Evolutionary conservation across 2,329 filamentous ascomycete species (phyloP), one percentile per base, ranked within the genome.

Genomic region (Fusarium sp.): DNA sequence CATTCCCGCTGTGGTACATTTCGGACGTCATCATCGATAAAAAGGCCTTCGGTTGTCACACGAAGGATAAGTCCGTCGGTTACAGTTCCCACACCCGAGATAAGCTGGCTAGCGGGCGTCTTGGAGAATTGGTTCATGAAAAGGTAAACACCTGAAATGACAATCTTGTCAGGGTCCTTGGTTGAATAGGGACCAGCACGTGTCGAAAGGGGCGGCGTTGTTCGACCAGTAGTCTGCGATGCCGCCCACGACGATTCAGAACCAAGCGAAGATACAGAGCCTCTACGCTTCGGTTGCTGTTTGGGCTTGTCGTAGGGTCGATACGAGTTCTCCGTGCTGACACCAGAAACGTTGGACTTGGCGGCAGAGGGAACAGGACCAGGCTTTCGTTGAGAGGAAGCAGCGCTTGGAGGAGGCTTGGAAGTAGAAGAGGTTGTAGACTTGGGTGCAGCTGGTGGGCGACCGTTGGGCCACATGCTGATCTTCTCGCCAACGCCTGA

Each of bases 11-110:
- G 94, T n/a, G 94, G 91, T 21, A 98, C 94, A 69, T 91, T 91
- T 48, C 95, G 91, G 58, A 98, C 89, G 80, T 98, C 96, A 81
- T 99, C 96, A 80, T 99, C 96, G 79, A 99, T 96, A 83, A 98
- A 98, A 60, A 98, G 87, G 23, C 96, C 96, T 81, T 97, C 95
- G 4, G 94, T 97, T 16, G 94, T 95, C 78, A 98, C 96, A 57
- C 93, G 93, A 69, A 99, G 87, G 69, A 98, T 93, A 49, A 99
- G 86, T 2, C 96, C 96, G 79, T 99, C 95, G 5, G 95, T 97
- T 37, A 98, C 94, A 51, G 92, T 88, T 23, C 92, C 93, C 55
- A 93, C 85, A n/a, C 93, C 94, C 1, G 94, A 94, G 39, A 97
- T 88, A 61, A 99, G 89, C 80, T 97, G 93, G 21, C 94, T 94